These are phyloP conservation scores for Punica granatum DNA, from an alignment of 345 rosid species.

Conservation along the genomic window DNA sequence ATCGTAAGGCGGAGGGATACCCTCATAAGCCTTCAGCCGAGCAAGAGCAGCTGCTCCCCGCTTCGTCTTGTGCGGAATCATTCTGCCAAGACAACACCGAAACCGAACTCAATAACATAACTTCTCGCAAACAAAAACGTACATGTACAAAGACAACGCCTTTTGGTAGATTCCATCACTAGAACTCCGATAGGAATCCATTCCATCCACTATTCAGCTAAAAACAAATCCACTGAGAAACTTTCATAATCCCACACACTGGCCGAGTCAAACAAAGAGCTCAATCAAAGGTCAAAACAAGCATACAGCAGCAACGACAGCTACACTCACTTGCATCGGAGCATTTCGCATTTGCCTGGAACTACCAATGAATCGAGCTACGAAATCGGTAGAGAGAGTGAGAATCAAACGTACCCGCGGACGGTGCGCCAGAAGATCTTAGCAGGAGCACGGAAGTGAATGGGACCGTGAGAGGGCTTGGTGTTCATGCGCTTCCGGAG, in stretches of 20 bases:
- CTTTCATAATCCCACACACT: neutral
- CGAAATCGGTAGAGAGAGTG: neutral
- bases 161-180: too few species aligned
- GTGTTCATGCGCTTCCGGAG: slow-evolving; percentile 93
- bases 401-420: slow-evolving; percentile 41
- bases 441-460: slow-evolving; percentile 89
- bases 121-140: neutral
- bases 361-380: neutral
- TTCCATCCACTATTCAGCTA: neutral
- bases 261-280: neutral
- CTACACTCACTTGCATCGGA: neutral
- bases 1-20: slow-evolving; percentile 74
- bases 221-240: neutral
- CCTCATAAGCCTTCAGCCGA: slow-evolving; percentile 72
- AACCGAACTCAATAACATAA: neutral
- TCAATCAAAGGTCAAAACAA: neutral
- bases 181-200: too few species aligned
- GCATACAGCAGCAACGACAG: neutral
- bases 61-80: slow-evolving; percentile 90
- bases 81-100: slow-evolving; percentile 20
- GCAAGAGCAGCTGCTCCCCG: slow-evolving; percentile 79
- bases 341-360: neutral
- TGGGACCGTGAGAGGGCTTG: slow-evolving; percentile 91
- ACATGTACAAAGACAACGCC: neutral
- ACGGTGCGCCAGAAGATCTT: slow-evolving; percentile 92